A percentile compares a stretch with the other conserved stretches of the same genome.
Conservation (phyloP, 495 filamentous ascomycete species). For the Talaromyces nanjingensis region DNA sequence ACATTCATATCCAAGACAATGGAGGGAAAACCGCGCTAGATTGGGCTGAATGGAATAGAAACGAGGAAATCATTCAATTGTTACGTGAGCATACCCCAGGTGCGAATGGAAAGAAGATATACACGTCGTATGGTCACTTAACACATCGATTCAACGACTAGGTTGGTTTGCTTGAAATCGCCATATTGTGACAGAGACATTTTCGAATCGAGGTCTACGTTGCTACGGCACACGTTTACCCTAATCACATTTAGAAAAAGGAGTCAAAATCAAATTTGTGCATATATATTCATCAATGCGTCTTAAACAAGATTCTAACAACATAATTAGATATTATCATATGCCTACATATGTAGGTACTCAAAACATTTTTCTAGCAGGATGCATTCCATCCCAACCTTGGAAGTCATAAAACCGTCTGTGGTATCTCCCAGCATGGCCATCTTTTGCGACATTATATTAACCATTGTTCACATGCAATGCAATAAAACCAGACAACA, state of each 20-base stretch:
- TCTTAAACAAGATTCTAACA: no score
- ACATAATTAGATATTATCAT: no score
- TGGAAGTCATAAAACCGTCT: background rate
- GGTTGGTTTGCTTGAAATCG: background rate
- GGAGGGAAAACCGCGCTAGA: background rate
- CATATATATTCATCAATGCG: background rate
- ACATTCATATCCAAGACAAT: background rate
- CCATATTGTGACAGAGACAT: background rate
- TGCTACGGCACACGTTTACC: no score
- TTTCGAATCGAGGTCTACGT: background rate
- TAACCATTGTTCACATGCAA: background rate
- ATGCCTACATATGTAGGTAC: no score
- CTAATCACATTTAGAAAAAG: no score
- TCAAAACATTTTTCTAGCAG: background rate
- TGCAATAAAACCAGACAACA: background rate
- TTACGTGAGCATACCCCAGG: background rate
- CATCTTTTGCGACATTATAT: background rate
- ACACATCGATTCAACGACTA: background rate
- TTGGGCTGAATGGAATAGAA: background rate
- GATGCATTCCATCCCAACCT: background rate
- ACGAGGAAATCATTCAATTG: background rate
- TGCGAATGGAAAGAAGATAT: background rate
- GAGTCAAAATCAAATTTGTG: background rate
- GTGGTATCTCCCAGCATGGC: background rate
- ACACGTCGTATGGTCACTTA: background rate